A percentile compares a stretch with the other conserved stretches of the same genome.
phyloP scores from a whole-genome alignment of 2,329 filamentous ascomycete genomes.

The Myriangium duriaei region DNA sequence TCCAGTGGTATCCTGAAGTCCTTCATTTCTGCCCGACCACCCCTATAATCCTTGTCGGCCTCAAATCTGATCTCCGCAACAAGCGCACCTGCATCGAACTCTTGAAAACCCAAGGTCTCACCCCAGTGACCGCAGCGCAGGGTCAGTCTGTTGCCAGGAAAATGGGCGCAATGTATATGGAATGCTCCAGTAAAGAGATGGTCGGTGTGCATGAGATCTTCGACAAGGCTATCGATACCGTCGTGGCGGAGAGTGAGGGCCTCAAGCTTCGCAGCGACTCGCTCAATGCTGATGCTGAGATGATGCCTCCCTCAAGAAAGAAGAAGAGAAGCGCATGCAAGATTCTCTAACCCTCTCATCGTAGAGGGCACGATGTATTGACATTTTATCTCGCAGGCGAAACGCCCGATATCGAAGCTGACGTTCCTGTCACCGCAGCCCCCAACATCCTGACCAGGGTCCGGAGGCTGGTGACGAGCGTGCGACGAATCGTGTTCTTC shows the following conservation, averaged over 20 bases:
- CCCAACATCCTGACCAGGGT: constrained; percentile 2
- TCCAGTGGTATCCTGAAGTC: constrained; percentile 96
- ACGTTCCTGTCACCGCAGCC: neutral
- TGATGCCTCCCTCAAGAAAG: constrained; percentile 38
- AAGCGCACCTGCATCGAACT: constrained; percentile 98
- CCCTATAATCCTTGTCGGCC: constrained; percentile 83
- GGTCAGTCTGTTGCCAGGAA: constrained; percentile 76
- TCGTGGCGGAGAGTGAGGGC: constrained; percentile 57
- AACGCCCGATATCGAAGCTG: constrained; percentile 9
- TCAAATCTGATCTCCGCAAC: constrained; percentile 91
- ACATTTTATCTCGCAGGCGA: constrained; percentile 6
- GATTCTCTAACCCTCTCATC: constrained; percentile 47
- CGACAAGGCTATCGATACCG: constrained; percentile 66
- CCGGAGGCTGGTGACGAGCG: constrained; percentile 4
- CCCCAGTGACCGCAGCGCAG: constrained; percentile 84
- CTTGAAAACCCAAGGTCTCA: constrained; percentile 93
- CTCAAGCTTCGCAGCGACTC: constrained; percentile 24
- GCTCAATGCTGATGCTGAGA: constrained; percentile 19
- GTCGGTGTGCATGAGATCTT: constrained; percentile 9
- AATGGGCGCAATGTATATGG: constrained; percentile 93
- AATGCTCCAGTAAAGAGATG: constrained; percentile 61
- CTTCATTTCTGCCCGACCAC: constrained; percentile 98
- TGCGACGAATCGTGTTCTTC: constrained; percentile 5
- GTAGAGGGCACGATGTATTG: constrained; percentile 8
- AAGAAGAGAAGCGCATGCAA: constrained; percentile 78